phyloP scores from a whole-genome alignment of 768 basidiomycete genomes.

The Boletus barrowsii region DNA sequence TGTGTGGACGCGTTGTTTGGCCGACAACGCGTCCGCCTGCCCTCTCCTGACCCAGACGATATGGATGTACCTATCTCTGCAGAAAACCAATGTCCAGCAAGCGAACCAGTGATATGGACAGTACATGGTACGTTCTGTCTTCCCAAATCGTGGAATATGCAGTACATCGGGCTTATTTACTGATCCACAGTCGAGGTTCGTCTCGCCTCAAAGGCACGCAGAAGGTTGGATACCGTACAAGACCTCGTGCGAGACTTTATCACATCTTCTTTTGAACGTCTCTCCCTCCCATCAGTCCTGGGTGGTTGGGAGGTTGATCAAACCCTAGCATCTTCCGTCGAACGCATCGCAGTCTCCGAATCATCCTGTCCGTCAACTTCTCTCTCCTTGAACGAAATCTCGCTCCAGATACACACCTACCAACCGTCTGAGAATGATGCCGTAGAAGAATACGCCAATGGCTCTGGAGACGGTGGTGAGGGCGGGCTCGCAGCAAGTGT shows the following conservation, averaged over 20 bases:
- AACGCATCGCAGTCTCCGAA: slow-evolving; percentile 72
- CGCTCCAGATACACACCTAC: slow-evolving; percentile 85
- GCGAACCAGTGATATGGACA: slow-evolving; percentile 46
- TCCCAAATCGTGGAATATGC: background rate
- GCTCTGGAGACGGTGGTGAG: slow-evolving; percentile 52
- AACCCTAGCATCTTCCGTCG: slow-evolving; percentile 70
- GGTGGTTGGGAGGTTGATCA: slow-evolving; percentile 78
- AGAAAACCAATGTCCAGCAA: background rate
- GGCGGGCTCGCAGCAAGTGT: slow-evolving; percentile 87
- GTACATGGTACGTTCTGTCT: slow-evolving; percentile 53
- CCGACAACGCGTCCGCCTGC: slow-evolving; percentile 13
- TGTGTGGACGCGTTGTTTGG: slow-evolving; percentile 54
- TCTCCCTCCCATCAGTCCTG: slow-evolving; percentile 68
- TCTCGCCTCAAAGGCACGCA: slow-evolving; percentile 60
- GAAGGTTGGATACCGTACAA: slow-evolving; percentile 74
- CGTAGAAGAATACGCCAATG: slow-evolving; percentile 71
- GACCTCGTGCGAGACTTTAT: slow-evolving; percentile 58
- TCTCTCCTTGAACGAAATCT: slow-evolving; percentile 53
- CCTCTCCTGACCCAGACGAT: slow-evolving; percentile 6
- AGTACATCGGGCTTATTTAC: background rate
- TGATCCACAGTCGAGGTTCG: slow-evolving; percentile 76
- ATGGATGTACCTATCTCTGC: slow-evolving; percentile 11
- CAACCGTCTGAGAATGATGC: slow-evolving; percentile 68
- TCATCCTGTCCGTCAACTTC: slow-evolving; percentile 57
- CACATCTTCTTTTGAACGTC: slow-evolving; percentile 54